These are phyloP conservation scores for Ambrosiella xylebori DNA, from an alignment of 2,329 filamentous ascomycete genomes.

Conservation along the genomic window DNA sequence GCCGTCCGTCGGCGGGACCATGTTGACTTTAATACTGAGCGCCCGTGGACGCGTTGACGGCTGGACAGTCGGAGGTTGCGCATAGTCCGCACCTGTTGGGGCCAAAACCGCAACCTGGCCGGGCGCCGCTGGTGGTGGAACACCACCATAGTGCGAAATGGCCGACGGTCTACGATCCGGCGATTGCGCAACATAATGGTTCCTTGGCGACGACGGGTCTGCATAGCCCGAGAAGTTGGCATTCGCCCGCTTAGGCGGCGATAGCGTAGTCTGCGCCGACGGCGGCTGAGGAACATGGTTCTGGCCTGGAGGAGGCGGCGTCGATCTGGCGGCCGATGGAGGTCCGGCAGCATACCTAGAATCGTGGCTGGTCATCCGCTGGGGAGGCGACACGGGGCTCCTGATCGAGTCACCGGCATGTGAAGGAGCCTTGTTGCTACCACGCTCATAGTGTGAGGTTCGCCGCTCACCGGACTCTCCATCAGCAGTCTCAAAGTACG, in stretches of 20 bases:
- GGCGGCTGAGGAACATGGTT: constrained; percentile 7
- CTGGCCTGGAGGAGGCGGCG: constrained; percentile 32
- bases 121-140: constrained; percentile 16
- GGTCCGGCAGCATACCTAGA: constrained; percentile 21
- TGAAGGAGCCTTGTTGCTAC: not conserved
- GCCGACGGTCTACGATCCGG: constrained; percentile 36
- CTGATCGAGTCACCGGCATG: constrained; percentile 4
- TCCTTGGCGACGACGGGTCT: constrained; percentile 4
- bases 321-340: constrained; percentile 22
- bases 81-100: constrained; percentile 4
- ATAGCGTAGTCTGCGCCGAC: constrained; percentile 27
- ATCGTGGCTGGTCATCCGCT: constrained; percentile 17
- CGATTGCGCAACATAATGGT: not conserved
- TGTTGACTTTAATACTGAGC: constrained; percentile 37
- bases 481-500: constrained; percentile 41
- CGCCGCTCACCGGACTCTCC: constrained; percentile 19
- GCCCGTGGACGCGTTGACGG: constrained; percentile 29
- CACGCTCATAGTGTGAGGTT: not conserved
- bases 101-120: constrained; percentile 3
- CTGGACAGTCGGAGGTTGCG: not conserved
- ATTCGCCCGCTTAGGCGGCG: constrained; percentile 36
- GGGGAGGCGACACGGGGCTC: constrained; percentile 16
- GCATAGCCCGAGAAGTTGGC: constrained; percentile 28
- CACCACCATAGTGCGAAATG: constrained; percentile 24
- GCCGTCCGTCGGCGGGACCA: constrained; percentile 46